Evolutionary conservation across 2,329 filamentous ascomycete genomes (phyloP).

Genomic region (Xylariales sp.): DNA sequence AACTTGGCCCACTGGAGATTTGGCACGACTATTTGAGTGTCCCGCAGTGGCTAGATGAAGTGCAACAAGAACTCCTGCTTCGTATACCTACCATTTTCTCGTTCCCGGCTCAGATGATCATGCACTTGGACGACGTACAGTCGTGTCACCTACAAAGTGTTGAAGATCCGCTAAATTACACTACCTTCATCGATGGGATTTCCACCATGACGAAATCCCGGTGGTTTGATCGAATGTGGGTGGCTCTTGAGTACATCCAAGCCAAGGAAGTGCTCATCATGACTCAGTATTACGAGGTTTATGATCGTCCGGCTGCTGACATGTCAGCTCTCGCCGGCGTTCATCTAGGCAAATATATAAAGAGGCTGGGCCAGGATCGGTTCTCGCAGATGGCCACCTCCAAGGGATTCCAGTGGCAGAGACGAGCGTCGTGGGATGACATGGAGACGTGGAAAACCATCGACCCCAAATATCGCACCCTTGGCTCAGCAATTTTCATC

Average conservation of each 20-base stretch:
- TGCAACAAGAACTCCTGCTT: background rate
- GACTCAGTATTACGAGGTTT: background rate
- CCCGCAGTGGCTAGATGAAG: background rate
- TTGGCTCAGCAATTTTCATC: background rate
- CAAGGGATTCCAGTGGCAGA: background rate
- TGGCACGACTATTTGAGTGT: constrained; percentile 1
- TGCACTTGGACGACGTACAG: background rate
- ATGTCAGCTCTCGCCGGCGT: background rate
- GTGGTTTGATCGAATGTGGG: constrained; percentile 1
- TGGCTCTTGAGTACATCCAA: constrained; percentile 1
- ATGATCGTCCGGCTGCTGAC: background rate
- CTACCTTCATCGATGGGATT: background rate
- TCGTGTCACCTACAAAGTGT: background rate
- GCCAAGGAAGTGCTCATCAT: background rate
- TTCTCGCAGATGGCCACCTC: background rate
- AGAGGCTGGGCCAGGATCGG: background rate
- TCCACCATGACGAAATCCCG: background rate
- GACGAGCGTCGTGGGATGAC: background rate
- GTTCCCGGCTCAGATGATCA: background rate
- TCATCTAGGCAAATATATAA: background rate
- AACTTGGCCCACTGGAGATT: background rate
- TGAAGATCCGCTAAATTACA: background rate
- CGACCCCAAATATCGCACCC: background rate
- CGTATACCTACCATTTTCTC: background rate
- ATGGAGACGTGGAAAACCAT: background rate